Base-by-base conservation (phyloP, 2,329 filamentous ascomycete genomes). In the Trichoderma citrinoviride region DNA sequence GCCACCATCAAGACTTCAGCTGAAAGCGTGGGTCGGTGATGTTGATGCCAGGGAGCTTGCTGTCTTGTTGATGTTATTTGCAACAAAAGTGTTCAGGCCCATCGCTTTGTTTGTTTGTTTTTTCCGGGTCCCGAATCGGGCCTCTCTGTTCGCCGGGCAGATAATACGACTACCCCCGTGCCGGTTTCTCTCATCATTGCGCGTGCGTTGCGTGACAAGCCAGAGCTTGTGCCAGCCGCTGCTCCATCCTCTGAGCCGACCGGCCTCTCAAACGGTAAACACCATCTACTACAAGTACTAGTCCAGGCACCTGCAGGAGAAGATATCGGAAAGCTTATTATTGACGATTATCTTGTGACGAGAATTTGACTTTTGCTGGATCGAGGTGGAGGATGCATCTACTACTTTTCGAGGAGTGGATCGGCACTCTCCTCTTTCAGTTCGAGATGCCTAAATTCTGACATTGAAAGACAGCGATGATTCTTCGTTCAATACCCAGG, bases 221-320 rank as follows among this genome's bases (percentile, higher is more conserved):
- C 27, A 43, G 47, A 61, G 57, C 57, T 61, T 43, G 46, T 33
- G 47, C 46, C 57, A 61, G 57, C 47, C 57, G 25, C 47, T 61
- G 57, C 46, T 52, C 57, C 57, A 61, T 60, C 29, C 56, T 21
- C 21, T n/a, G 7, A n/a, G n/a, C n/a, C 29, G 23, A 8, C 17
- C 19, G 46, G 50, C 23, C n/a, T 33, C 43, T n/a, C 47, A 52
- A 43, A 46, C 57, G 57, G 57, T 41, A 61, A 50, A 19, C 43
- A 33, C 29, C 29, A 33, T 33, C 29, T 10, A 33, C 29, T 33
- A 14, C 29, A n/a, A n/a, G n/a, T 33, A 37, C 33, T 37, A 37
- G 33, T 52, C 57, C 33, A 52, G 57, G 57, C 46, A 52, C 46
- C 21, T 27, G 33, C 25, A 27, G 12, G 40, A 14, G 14, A 19